These are phyloP conservation scores for Sungouiozyma ichnusensis DNA, from an alignment of 805 yeast genomes.

Conservation along the genomic window DNA sequence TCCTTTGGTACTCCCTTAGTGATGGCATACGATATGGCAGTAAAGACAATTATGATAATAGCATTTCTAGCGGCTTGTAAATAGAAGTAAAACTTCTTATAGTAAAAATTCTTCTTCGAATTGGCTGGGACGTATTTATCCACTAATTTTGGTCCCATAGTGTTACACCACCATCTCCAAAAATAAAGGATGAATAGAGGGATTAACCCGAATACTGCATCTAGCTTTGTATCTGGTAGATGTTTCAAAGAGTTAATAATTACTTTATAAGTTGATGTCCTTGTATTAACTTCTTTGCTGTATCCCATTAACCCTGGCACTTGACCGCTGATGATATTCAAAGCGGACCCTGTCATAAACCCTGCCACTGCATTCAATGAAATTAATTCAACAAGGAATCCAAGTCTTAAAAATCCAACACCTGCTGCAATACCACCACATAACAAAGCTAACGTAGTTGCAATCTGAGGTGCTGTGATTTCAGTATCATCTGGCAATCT, in stretches of 20 bases:
- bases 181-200: conserved; percentile 59
- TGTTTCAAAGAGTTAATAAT: conserved; percentile 63
- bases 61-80: conserved; percentile 71
- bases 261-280: conserved; percentile 58
- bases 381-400: conserved; percentile 80
- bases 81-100: conserved; percentile 49
- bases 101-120: conserved; percentile 10
- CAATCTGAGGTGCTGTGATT: conserved; percentile 57
- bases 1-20: conserved; percentile 40
- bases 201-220: conserved; percentile 85
- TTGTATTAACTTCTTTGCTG: conserved; percentile 54
- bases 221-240: conserved; percentile 54
- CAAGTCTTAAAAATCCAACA: conserved; percentile 71
- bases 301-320: conserved; percentile 81
- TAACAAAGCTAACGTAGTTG: conserved; percentile 65
- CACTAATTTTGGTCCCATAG: conserved; percentile 45
- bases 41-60: conserved; percentile 67
- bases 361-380: conserved; percentile 90
- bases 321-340: conserved; percentile 74
- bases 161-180: conserved; percentile 57
- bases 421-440: conserved; percentile 83
- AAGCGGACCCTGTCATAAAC: conserved; percentile 90
- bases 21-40: conserved; percentile 72
- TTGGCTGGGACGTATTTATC: conserved; percentile 35
- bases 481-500: conserved; percentile 33